phyloP scores from a whole-genome alignment of 768 basidiomycete species.

The Naganishia randhawae region DNA sequence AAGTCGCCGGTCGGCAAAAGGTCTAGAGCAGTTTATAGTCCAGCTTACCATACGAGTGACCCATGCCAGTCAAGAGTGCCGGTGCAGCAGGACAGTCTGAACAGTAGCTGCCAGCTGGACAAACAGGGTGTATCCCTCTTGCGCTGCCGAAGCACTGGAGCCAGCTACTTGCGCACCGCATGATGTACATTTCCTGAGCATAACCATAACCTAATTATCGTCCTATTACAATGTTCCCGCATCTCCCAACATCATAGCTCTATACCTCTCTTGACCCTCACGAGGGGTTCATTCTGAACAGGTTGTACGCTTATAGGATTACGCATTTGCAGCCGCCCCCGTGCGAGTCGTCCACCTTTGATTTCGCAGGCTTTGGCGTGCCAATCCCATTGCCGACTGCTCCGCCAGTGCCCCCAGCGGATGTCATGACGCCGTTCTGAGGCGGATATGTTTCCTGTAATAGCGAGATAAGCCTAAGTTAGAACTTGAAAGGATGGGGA shows the following conservation, averaged over 20 bases:
- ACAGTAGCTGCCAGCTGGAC: too few species aligned
- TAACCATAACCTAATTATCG: constrained; percentile 5
- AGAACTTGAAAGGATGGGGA: not conserved
- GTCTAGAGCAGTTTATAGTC: too few species aligned
- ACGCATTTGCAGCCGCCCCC: constrained; percentile 26
- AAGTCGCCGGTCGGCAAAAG: too few species aligned
- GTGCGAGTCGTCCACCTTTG: constrained; percentile 23
- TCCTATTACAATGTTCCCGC: not conserved
- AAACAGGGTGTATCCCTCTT: too few species aligned
- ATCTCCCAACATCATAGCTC: not conserved
- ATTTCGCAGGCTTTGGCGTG: constrained; percentile 29
- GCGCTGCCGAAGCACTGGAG: too few species aligned
- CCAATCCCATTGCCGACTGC: constrained; percentile 28
- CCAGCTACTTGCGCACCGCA: not conserved
- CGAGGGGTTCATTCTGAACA: not conserved
- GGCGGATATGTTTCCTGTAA: constrained; percentile 46
- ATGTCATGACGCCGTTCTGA: constrained; percentile 36
- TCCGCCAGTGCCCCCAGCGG: constrained; percentile 34
- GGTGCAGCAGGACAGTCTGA: too few species aligned
- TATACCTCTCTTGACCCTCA: not conserved
- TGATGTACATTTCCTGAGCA: constrained; percentile 7
- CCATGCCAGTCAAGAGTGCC: too few species aligned
- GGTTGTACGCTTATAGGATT: constrained; percentile 13
- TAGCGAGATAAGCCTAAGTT: not conserved
- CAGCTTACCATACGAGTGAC: too few species aligned